Evolutionary conservation across 495 filamentous ascomycete genomes (phyloP).

Genomic region (Cercophora newfieldiana): DNA sequence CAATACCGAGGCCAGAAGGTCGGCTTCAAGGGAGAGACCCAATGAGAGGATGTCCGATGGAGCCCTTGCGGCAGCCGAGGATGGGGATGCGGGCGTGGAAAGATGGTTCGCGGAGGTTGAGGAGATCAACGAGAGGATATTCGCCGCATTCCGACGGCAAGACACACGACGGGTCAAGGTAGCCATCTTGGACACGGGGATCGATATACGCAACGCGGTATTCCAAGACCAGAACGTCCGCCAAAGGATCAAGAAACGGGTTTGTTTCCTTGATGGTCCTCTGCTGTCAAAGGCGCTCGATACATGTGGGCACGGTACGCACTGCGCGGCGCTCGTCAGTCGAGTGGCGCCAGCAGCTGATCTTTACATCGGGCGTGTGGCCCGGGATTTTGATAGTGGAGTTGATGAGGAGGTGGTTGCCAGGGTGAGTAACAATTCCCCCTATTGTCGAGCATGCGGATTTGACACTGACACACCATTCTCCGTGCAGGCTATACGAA

Average conservation of each 20-base stretch:
- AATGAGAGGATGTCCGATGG: no score
- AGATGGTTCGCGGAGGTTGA: not conserved
- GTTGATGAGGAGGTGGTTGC: slow-evolving; percentile 3
- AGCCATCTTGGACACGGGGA: not conserved
- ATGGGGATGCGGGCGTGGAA: not conserved
- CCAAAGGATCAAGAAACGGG: not conserved
- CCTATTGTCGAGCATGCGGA: not conserved
- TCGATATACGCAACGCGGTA: not conserved
- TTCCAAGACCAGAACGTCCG: not conserved
- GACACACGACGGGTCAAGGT: not conserved
- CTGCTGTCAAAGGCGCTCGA: not conserved
- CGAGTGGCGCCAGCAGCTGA: slow-evolving; percentile 1
- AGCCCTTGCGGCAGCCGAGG: no score
- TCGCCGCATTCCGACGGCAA: not conserved
- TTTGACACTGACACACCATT: no score
- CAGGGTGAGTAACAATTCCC: not conserved
- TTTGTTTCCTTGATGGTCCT: slow-evolving; percentile 2
- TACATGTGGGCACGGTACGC: not conserved
- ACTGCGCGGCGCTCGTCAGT: not conserved
- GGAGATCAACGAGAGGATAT: not conserved
- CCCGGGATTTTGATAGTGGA: not conserved
- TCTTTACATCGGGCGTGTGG: not conserved
- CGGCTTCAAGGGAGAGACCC: no score
- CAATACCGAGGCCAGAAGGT: no score
- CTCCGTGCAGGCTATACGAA: slow-evolving; percentile 1